phyloP scores from a whole-genome alignment of 208 protist genomes.

The Crithidia mellificae region DNA sequence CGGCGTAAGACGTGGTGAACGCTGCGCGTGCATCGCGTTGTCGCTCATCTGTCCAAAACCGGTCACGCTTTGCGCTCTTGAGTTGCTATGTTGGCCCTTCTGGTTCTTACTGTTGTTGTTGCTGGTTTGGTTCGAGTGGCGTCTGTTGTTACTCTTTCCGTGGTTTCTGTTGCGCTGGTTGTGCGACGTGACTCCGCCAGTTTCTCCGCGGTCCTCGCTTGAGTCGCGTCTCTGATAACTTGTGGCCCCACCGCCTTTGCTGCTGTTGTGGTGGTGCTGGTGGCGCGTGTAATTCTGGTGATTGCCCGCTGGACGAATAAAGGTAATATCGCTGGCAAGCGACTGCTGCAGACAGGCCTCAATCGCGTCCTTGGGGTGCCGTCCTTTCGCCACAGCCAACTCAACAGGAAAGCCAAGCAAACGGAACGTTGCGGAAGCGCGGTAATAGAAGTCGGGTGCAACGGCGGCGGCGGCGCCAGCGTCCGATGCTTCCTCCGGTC shows the following conservation, averaged over 20 bases:
- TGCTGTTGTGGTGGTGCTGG: too few species aligned
- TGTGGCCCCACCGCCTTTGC: too few species aligned
- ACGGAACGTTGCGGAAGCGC: constrained; percentile 75
- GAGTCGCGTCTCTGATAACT: too few species aligned
- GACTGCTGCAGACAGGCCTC: constrained; percentile 66
- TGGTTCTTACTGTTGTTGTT: too few species aligned
- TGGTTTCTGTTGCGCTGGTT: too few species aligned
- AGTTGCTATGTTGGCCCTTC: neutral
- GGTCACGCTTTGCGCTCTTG: neutral
- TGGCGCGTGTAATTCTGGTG: neutral
- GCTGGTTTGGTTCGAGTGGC: too few species aligned
- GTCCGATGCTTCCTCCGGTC: too few species aligned
- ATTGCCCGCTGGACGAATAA: constrained; percentile 65
- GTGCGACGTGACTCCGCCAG: too few species aligned
- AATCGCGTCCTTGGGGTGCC: constrained; percentile 43
- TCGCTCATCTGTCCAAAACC: neutral
- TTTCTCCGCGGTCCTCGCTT: too few species aligned
- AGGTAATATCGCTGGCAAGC: constrained; percentile 75
- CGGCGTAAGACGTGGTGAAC: constrained; percentile 34
- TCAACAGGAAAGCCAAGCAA: constrained; percentile 85
- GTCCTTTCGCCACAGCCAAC: constrained; percentile 64
- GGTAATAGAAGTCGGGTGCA: constrained; percentile 40
- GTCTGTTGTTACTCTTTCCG: too few species aligned
- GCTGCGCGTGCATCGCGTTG: neutral
- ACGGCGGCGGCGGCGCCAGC: too few species aligned